Evolutionary conservation across 2,329 filamentous ascomycete species (phyloP).

Genomic region (Phoma herbarum): DNA sequence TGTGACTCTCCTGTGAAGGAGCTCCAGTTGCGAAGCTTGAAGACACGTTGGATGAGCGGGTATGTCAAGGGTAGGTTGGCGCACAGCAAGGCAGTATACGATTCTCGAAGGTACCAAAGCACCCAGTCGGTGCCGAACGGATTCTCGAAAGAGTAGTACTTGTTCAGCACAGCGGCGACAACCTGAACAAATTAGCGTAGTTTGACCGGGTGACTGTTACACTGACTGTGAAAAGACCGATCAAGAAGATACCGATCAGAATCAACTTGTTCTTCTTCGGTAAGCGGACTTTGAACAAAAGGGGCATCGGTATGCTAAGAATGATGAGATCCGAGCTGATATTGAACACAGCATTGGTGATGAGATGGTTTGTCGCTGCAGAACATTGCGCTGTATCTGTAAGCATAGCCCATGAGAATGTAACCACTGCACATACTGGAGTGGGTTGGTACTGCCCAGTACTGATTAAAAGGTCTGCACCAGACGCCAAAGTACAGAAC

Average conservation of each 20-base stretch:
- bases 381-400: constrained; percentile 51
- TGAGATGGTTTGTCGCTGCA: constrained; percentile 52
- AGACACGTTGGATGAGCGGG: constrained; percentile 62
- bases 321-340: constrained; percentile 58
- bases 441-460: constrained; percentile 60
- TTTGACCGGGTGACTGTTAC: not conserved
- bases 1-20: constrained; percentile 29
- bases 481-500: constrained; percentile 63
- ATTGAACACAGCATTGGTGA: constrained; percentile 54
- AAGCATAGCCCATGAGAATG: not conserved
- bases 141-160: constrained; percentile 67
- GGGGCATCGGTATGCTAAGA: constrained; percentile 57
- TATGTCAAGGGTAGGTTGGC: constrained; percentile 69
- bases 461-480: constrained; percentile 63
- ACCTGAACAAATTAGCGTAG: constrained; percentile 46
- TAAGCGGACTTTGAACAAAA: constrained; percentile 55
- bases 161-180: constrained; percentile 67
- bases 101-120: constrained; percentile 67
- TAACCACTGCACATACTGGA: constrained; percentile 31
- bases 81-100: constrained; percentile 67
- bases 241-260: constrained; percentile 63
- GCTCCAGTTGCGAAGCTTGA: constrained; percentile 49
- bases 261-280: constrained; percentile 62
- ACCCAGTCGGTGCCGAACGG: constrained; percentile 66
- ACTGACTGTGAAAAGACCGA: constrained; percentile 56